Evolutionary conservation across 2,329 filamentous ascomycete genomes (phyloP), one percentile per base, ranked within the genome.

Genomic region (Immersiporthe knoxdaviesiana): DNA sequence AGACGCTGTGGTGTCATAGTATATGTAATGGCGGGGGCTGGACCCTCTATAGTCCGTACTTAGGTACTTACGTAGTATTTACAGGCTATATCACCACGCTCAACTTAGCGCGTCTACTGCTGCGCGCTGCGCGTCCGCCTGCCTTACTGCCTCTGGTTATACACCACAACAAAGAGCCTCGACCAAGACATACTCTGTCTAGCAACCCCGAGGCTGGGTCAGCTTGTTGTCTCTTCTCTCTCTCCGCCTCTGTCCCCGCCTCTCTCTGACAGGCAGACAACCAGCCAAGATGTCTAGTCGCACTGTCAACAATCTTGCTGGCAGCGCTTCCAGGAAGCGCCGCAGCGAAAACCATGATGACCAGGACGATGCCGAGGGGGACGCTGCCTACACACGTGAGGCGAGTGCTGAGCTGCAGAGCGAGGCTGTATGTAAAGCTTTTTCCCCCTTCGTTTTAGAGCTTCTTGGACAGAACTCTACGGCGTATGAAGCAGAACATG

Each of bases 381-480:
- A 78, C 21, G 71, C 78, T 37, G 74, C 77, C 2, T 76, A 82
- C 21, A 74, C 78, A n/a, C 76, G 76, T n/a, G 75, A 79, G 59
- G 81, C 81, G 16, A 81, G 78, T 71, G 83, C 84, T 1, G 79
- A 77, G 32, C 73, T 83, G 35, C 78, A 78, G 47, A 76, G 76
- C 6, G 78, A 81, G 30, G 70, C 78, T 24, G 84, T 85, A 74
- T 75, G 81, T 77, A 27, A 27, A 60, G 60, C 10, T 63, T 35
- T 44, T 44, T 39, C 11, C 30, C 39, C 11, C 30, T 18, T 16
- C 8, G 8, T 21, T 12, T 59, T 27, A 7, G 3, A 47, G 10
- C 32, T n/a, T 27, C 32, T 16, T n/a, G 12, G 8, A 14, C 47
- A n/a, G 10, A n/a, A 1, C 39, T 11, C 56, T 27, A 1, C 18